Conservation (phyloP, 768 basidiomycete genomes). For the Candolleomyces efflorescens region DNA sequence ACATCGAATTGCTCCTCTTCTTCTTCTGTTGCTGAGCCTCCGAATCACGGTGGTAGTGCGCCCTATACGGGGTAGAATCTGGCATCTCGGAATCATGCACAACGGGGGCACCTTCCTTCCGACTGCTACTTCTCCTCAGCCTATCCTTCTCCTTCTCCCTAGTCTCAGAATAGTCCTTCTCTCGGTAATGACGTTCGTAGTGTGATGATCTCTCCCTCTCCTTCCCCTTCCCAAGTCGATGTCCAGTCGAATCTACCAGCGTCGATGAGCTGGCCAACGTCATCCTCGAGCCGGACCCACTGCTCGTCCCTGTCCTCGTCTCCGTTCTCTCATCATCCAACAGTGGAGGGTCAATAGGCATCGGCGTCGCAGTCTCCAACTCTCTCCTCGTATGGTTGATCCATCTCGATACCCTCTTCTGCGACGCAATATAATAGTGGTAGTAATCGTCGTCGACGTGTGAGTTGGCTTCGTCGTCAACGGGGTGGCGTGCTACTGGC, state of each 20-base stretch:
- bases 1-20: background rate
- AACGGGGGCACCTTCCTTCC: background rate
- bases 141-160: background rate
- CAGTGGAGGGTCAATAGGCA: background rate
- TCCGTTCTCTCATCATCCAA: background rate
- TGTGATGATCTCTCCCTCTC: background rate
- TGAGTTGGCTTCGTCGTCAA: background rate
- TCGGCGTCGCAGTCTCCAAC: slow-evolving; percentile 11
- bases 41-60: background rate
- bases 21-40: background rate
- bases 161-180: background rate
- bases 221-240: background rate
- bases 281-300: background rate
- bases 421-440: slow-evolving; percentile 23
- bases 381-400: slow-evolving; percentile 19
- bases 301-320: background rate
- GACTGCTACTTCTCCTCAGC: background rate
- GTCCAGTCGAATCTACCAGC: background rate
- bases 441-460: slow-evolving; percentile 19
- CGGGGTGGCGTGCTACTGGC: background rate
- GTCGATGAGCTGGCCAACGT: background rate
- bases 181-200: background rate
- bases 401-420: slow-evolving; percentile 26
- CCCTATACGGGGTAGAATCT: background rate
- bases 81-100: background rate